A percentile compares a stretch with the other conserved stretches of the same genome.
These are phyloP conservation scores for Lichina pygmaea DNA, from an alignment of 495 filamentous ascomycete genomes.

Conservation along the genomic window DNA sequence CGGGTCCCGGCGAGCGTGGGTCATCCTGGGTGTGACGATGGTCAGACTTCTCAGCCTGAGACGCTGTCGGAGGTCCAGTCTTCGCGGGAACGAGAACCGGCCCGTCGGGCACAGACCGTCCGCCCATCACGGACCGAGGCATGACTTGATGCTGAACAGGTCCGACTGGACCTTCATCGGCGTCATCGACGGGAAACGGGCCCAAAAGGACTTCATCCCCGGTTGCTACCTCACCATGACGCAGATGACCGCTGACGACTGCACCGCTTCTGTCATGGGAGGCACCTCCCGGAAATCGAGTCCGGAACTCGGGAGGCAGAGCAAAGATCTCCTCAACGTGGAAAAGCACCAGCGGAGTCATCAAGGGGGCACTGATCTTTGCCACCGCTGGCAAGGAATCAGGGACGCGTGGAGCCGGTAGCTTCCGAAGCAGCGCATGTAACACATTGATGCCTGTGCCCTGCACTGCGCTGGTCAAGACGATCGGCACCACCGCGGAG, in stretches of 20 bases:
- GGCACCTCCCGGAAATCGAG: background rate
- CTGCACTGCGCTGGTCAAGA: constrained; percentile 68
- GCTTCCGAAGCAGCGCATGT: constrained; percentile 51
- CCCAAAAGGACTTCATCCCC: constrained; percentile 61
- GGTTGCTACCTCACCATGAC: constrained; percentile 48
- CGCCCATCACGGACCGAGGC: background rate
- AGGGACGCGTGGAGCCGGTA: constrained; percentile 23
- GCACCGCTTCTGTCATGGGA: constrained; percentile 20
- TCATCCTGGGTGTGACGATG: background rate
- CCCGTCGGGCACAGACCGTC: background rate
- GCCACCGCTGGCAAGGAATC: background rate
- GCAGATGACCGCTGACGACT: constrained; percentile 61
- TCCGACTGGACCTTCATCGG: background rate
- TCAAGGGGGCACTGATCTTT: background rate
- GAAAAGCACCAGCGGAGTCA: background rate
- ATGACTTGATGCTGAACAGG: background rate
- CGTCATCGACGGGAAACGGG: constrained; percentile 23
- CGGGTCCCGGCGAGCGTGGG: constrained; percentile 7
- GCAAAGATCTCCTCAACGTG: constrained; percentile 1
- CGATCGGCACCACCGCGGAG: constrained; percentile 39
- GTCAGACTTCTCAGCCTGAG: background rate
- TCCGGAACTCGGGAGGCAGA: background rate
- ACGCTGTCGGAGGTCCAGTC: background rate
- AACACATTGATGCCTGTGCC: constrained; percentile 57
- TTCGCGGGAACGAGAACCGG: background rate